Base-by-base conservation (phyloP, 2,329 filamentous ascomycete species). In the Blastomyces percursus region DNA sequence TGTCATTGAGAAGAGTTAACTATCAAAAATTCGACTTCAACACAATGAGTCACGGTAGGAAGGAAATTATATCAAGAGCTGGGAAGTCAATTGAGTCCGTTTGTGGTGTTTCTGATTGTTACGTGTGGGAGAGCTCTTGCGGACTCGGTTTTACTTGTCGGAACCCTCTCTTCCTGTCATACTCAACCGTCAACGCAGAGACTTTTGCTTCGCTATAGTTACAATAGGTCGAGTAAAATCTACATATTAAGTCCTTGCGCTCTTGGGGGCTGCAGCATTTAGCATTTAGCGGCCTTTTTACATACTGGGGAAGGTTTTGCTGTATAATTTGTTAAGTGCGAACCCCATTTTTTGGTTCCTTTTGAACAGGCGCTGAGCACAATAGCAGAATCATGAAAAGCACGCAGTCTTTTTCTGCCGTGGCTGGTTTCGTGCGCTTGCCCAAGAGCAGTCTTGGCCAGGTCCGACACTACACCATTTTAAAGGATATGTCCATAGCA, bases 401-500 rank as follows among this genome's bases (percentile, higher is more conserved):
- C 14, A 27, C 40, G 14, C 40, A 48, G 16, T 59, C 24, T 14
- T 40, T 48, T 16, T 48, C 9, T 27, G 24, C 21, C 14, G 11
- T 60, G 46, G 21, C 59, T 21, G 59, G 59, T 21, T 51, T 60
- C 38, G 50, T 60, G 11, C 44, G 59, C 19, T 30, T 60, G 27
- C 59, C 59, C n/a, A 59, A 46, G 16, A 59, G 40, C 42, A 48
- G n/a, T 16, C 12, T 48, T 44, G 38, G 72, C 66, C 76, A 77
- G 62, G 70, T 76, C 61, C 73, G 77, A 62, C 68, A 70, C 64
- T 80, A 79, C 69, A 79, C 78, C 60, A 76, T 77, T 50, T 76
- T 77, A 5, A 63, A 79, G 48, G 77, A 80, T 65, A 73, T 74
- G 66, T 74, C 76, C 51, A 82, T 96, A 63, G 91, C 92, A 1